These are phyloP conservation scores for Phialophora chinensis DNA, from an alignment of 2,329 filamentous ascomycete genomes.

Conservation along the genomic window DNA sequence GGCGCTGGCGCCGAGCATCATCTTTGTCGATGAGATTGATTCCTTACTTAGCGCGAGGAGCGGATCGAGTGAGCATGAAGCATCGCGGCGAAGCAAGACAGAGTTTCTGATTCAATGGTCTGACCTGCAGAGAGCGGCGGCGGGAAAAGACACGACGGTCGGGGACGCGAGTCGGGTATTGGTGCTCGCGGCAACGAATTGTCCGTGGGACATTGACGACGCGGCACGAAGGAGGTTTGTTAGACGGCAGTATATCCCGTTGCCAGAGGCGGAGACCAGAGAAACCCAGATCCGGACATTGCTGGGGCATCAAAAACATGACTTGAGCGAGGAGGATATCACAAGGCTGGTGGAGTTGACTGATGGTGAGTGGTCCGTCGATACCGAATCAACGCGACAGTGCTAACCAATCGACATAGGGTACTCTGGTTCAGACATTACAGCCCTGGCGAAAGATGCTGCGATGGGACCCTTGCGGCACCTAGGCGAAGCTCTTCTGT, in stretches of 20 bases:
- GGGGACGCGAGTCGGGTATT: constrained; percentile 88
- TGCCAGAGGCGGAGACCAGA: constrained; percentile 84
- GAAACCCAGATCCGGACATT: constrained; percentile 78
- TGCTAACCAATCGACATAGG: constrained; percentile 59
- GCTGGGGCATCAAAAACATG: constrained; percentile 85
- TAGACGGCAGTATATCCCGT: constrained; percentile 89
- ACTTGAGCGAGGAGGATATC: constrained; percentile 73
- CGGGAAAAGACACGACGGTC: constrained; percentile 65
- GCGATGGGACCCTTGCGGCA: constrained; percentile 95
- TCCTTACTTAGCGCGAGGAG: constrained; percentile 84
- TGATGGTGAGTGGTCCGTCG: constrained; percentile 67
- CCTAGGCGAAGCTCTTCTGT: constrained; percentile 83
- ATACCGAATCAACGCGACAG: constrained; percentile 19
- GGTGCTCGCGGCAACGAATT: constrained; percentile 91
- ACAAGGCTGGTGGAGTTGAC: constrained; percentile 76
- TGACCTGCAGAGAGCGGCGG: constrained; percentile 87
- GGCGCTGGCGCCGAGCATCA: constrained; percentile 87
- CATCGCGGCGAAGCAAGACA: constrained; percentile 91
- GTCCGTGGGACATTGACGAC: constrained; percentile 98
- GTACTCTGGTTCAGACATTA: constrained; percentile 98
- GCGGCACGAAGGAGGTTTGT: constrained; percentile 90
- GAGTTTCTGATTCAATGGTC: constrained; percentile 99
- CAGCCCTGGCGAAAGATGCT: constrained; percentile 93
- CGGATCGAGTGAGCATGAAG: constrained; percentile 82
- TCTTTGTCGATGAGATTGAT: constrained; percentile 98